Evolutionary conservation across 371 early-diverging fungal species (phyloP), one percentile per base, ranked within the genome.

Genomic region (Choanephora cucurbitarum): DNA sequence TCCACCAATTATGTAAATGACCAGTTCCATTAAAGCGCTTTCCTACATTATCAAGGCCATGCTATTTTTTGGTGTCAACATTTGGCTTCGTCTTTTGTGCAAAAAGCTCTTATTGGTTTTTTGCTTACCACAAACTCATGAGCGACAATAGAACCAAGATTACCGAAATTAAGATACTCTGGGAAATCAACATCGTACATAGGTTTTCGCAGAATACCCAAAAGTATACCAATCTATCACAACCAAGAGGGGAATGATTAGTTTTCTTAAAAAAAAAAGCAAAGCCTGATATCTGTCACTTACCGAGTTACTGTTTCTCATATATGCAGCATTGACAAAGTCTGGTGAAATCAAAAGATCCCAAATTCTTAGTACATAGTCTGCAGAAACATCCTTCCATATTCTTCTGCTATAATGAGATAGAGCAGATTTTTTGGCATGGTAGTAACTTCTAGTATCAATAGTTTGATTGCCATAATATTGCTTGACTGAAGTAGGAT

Each of bases 1-100:
- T 72, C 88, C 88, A 89, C 89, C 89, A 89, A 54, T 84, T 69
- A 2, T 18, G 60, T 24, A 62, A 18, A 42, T 60, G 34, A 9
- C 77, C 75, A 5, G 62, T 28, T 13, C 56, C 55, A 48, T 88
- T 79, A 51, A 66, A 86, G 34, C 67, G 55, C 31, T 77, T 72
- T 10, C 90, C 86, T 5, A 28, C 33, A 39, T 62, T 67, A 44
- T 80, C 81, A 43, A 78, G 72, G 4, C 64, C 72, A 39, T 80
- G 81, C 75, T 76, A 57, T 11, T 24, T 11, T 21, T 34, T 9
- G 10, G 3, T 48, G 28, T 3, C 28, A 7, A 28, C 7, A 28
- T 3, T 28, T 28, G 7, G 28, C 5, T 28, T 28, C 7, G 28
- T 28, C 7, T 7, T 31, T 21, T 40, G 28, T 15, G 13, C 15